Conservation (phyloP, 2,329 filamentous ascomycete genomes). For the Trichoderma sp. region DNA sequence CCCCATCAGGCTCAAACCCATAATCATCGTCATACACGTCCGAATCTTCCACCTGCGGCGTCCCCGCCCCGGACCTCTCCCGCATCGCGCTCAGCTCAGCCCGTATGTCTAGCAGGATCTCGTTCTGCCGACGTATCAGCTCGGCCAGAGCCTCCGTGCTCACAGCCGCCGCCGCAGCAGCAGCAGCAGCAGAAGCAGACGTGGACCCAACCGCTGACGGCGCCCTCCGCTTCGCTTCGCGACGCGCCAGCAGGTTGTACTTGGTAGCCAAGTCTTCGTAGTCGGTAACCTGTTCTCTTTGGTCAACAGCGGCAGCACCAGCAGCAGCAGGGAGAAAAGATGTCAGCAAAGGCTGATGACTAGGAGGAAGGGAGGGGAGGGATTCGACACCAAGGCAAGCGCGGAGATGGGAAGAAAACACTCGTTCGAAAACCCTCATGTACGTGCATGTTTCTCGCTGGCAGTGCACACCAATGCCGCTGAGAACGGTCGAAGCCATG, state of each 20-base stretch:
- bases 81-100: conserved; percentile 29
- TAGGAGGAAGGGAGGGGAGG: too few relatives aligned
- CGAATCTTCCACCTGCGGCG: conserved; percentile 20
- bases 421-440: not conserved
- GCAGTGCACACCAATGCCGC: not conserved
- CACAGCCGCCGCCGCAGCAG: not conserved
- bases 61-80: conserved; percentile 23
- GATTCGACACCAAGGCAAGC: not conserved
- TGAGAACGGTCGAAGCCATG: not conserved
- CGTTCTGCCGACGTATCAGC: conserved; percentile 29
- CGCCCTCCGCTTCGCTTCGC: conserved; percentile 26
- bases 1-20: not conserved
- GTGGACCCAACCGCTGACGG: conserved; percentile 13
- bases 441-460: not conserved
- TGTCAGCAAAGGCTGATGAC: not conserved
- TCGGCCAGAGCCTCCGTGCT: conserved; percentile 25
- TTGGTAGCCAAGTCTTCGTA: conserved; percentile 28
- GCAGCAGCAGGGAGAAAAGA: not conserved
- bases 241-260: conserved; percentile 28
- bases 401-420: not conserved
- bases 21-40: conserved; percentile 24
- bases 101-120: conserved; percentile 29
- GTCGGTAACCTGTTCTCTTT: conserved; percentile 12
- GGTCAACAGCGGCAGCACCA: too few relatives aligned
- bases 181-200: not conserved